Evolutionary conservation across 495 filamentous ascomycete genomes (phyloP), one percentile per base, ranked within the genome.

Genomic region (Glonium stellatum): DNA sequence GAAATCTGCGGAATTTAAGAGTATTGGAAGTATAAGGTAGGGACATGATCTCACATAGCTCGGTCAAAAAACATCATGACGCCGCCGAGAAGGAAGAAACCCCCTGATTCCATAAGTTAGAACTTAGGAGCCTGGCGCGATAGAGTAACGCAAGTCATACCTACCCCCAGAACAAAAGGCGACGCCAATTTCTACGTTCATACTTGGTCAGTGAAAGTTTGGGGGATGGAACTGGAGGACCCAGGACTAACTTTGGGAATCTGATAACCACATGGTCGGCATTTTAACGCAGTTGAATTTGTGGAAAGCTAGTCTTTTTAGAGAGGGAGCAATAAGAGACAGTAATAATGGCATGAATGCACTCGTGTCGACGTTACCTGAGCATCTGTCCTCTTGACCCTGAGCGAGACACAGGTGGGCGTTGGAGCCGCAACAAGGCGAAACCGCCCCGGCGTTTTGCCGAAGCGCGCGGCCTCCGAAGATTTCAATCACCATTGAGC

Each of bases 21-120:
- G 31, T 56, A 62, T 51, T 22, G 50, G 25, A n/a, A 37, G 25
- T 31, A n/a, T 25, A 21, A 22, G 41, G 19, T 12, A 50, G 23
- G 15, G 47, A 12, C 27, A 31, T 31, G 47, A 39, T 72, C 81
- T 41, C 79, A 88, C 90, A 97, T 88, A 65, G 93, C 89, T 59
- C 95, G 84, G 75, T 98, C 93, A 73, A 97, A 98, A 78, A 98
- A 97, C 76, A 98, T 83, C 63, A 97, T 73, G 4, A 97, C 88
- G 54, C 93, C 93, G 60, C 90, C 89, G 69, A 96, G 78, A 49
- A 98, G 82, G 80, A 98, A 98, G 77, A 96, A 84, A 55, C 85
- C 89, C 65, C 92, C 92, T 73, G 54, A 35, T 50, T 59, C 41
- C 53, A 52, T 39, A 1, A 47, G 59, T 44, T 54, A 55, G 31